These are phyloP conservation scores for Mesotaenium endlicherianum DNA, from an alignment of 139 green algal genomes.

Conservation along the genomic window DNA sequence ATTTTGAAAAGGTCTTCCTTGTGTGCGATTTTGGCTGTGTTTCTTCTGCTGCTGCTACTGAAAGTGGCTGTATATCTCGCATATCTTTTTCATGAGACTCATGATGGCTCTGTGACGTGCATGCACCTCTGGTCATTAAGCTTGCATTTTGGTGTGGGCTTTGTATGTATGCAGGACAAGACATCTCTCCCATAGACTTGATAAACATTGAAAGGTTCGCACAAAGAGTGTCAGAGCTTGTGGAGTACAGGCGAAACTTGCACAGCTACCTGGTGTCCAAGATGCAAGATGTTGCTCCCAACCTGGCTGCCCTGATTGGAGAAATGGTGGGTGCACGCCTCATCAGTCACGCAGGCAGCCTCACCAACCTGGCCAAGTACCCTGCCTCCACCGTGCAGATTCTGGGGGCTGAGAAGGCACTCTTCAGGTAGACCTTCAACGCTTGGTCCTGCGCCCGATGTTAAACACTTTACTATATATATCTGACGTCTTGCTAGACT, in stretches of 20 bases:
- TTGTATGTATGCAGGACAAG: slow-evolving; percentile 76
- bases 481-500: too few species aligned
- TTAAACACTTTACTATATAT: too few species aligned
- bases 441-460: too few species aligned
- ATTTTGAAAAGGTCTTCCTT: too few species aligned
- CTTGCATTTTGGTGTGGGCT: too few species aligned
- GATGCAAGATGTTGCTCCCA: slow-evolving; percentile 92
- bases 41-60: background rate
- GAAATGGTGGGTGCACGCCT: slow-evolving; percentile 94
- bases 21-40: background rate
- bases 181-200: slow-evolving; percentile 96
- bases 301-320: slow-evolving; percentile 92
- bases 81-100: too few species aligned
- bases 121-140: too few species aligned
- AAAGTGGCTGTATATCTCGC: too few species aligned
- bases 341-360: slow-evolving; percentile 86
- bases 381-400: slow-evolving; percentile 98
- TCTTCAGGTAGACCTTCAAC: slow-evolving; percentile 86
- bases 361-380: slow-evolving; percentile 98
- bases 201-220: slow-evolving; percentile 98
- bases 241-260: slow-evolving; percentile 85
- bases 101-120: too few species aligned
- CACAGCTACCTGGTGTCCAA: slow-evolving; percentile 78
- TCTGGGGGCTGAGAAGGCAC: slow-evolving; percentile 97
- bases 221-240: slow-evolving; percentile 84